Evolutionary conservation across 495 filamentous ascomycete species (phyloP), one percentile per base, ranked within the genome.

Genomic region (Penicillium bialowiezense): DNA sequence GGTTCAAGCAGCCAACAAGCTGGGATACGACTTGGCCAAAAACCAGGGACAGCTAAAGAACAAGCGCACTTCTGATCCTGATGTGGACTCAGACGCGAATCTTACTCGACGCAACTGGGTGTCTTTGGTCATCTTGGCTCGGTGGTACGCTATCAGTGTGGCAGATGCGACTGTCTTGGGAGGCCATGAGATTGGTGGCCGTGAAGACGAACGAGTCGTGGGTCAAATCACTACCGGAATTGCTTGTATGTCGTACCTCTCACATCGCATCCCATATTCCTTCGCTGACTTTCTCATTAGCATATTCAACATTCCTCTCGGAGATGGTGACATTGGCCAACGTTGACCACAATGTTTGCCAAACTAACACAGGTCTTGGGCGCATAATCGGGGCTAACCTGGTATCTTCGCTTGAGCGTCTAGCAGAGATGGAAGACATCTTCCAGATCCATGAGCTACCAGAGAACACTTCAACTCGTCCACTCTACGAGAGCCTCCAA

Each of bases 51-150:
- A 74, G 35, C 51, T 70, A 33, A 72, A 62, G 50, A 62, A 46
- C 40, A 64, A 68, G 19, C 63, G 67, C 6, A 40, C 56, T 9
- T 51, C 68, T 7, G 64, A 73, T 41, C 61, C 63, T 3, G 86
- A 90, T 62, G 52, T 74, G 5, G 85, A 91, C 62, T 85, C 86
- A 7, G 84, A 88, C 43, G 82, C 86, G 41, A 84, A 83, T 23
- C 74, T 92, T 20, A 79, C 78, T 2, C 69, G 88, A 46, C 80
- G 88, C 31, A 80, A 80, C 39, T 95, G 88, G 87, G 88, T 86
- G 68, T 78, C 83, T 1, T 64, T 93, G 44, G 76, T 85, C 38
- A 81, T 88, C 56, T 67, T 95, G 48, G 83, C 89, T 46, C 80
- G 88, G 23, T 92, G 85, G 84, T 82, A 90, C 58, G 81, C 87